Evolutionary conservation across 1,284 basidiomycete genomes (phyloP).

Genomic region (Blastosporella zonata): DNA sequence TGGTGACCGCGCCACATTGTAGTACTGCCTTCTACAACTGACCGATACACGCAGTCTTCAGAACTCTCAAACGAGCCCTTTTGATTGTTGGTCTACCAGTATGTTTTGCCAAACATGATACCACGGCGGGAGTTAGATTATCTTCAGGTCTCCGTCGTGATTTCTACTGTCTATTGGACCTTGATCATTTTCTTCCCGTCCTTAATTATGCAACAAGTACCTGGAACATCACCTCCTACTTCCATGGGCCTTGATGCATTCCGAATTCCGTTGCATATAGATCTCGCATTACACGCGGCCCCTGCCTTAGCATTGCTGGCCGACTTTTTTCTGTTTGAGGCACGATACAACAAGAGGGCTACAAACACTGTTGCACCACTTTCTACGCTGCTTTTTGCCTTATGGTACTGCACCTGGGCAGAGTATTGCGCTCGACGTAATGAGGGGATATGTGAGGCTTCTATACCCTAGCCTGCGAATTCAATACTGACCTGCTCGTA

Average conservation of each 20-base stretch:
- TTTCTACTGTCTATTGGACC: slow-evolving; percentile 74
- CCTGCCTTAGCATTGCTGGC: slow-evolving; percentile 60
- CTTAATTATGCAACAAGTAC: slow-evolving; percentile 43
- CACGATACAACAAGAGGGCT: slow-evolving; percentile 49
- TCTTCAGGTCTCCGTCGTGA: slow-evolving; percentile 57
- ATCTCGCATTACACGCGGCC: slow-evolving; percentile 65
- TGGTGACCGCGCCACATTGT: slow-evolving; percentile 32
- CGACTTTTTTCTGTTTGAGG: slow-evolving; percentile 72
- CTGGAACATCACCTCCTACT: slow-evolving; percentile 29
- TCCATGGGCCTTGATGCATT: slow-evolving; percentile 34
- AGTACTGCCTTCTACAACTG: neutral
- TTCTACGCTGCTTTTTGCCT: slow-evolving; percentile 40
- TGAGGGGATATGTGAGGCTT: slow-evolving; percentile 60
- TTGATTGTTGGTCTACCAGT: slow-evolving; percentile 65
- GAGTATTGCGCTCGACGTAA: slow-evolving; percentile 67
- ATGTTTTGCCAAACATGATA: slow-evolving; percentile 19
- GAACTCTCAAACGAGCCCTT: slow-evolving; percentile 48
- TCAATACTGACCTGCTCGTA: neutral
- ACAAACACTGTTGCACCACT: slow-evolving; percentile 43
- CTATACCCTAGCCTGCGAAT: neutral
- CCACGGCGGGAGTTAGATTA: neutral
- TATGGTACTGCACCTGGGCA: slow-evolving; percentile 63
- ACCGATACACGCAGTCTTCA: slow-evolving; percentile 33
- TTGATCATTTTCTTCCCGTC: slow-evolving; percentile 50
- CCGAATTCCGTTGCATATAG: slow-evolving; percentile 58